These are phyloP conservation scores for Penicillium goetzii DNA, from an alignment of 495 filamentous ascomycete genomes.

Conservation along the genomic window DNA sequence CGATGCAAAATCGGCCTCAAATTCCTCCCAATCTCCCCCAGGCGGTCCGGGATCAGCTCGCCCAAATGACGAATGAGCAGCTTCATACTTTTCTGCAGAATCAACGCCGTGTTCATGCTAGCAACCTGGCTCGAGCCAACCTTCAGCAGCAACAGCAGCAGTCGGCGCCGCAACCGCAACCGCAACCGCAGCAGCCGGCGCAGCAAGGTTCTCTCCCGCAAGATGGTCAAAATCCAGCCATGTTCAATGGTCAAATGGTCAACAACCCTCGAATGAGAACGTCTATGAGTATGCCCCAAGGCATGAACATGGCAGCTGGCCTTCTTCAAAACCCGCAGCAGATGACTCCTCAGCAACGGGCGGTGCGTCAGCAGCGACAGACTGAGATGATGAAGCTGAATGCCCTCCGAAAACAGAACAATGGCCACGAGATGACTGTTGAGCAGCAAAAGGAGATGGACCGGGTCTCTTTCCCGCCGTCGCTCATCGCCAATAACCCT, in stretches of 20 bases:
- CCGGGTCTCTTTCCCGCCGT: constrained; percentile 42
- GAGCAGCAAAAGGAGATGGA: constrained; percentile 56
- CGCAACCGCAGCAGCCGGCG: constrained; percentile 24
- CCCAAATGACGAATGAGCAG: constrained; percentile 42
- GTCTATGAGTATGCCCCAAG: constrained; percentile 40
- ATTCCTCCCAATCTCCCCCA: constrained; percentile 43
- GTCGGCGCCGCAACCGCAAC: constrained; percentile 19
- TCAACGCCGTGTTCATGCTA: constrained; percentile 39
- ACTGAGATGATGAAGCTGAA: constrained; percentile 43
- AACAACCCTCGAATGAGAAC: constrained; percentile 42
- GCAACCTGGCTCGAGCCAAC: constrained; percentile 35
- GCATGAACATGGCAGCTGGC: constrained; percentile 33
- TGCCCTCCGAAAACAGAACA: constrained; percentile 46
- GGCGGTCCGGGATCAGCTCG: constrained; percentile 40
- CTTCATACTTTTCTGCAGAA: constrained; percentile 40
- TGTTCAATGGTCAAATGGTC: constrained; percentile 43
- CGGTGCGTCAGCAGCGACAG: constrained; percentile 40
- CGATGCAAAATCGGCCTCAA: constrained; percentile 41
- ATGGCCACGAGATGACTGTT: constrained; percentile 45
- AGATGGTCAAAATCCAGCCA: constrained; percentile 42
- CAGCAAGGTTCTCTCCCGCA: constrained; percentile 36
- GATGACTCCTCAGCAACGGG: constrained; percentile 41
- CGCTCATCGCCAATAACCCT: constrained; percentile 40
- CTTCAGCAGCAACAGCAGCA: constrained; percentile 32
- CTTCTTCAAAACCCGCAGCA: constrained; percentile 41